A percentile compares a stretch with the other conserved stretches of the same genome.
phyloP scores from a whole-genome alignment of 106 monocot genomes.

The Dendrobium officinale region DNA sequence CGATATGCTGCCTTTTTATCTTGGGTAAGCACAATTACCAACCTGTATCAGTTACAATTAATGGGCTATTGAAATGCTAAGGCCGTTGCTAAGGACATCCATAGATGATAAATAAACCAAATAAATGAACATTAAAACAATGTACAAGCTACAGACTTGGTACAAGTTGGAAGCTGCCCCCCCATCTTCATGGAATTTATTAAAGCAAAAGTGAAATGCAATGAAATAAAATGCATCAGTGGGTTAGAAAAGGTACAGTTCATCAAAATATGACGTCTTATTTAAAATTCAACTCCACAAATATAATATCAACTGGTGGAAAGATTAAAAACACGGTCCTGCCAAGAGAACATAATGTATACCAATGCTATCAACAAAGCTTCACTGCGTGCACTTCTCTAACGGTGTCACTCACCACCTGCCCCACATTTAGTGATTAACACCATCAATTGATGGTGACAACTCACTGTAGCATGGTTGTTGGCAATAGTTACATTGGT shows the following conservation, averaged over 20 bases:
- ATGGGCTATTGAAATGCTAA: background rate
- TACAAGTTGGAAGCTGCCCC: background rate
- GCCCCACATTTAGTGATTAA: too few species aligned
- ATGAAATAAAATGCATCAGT: background rate
- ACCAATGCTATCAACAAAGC: background rate
- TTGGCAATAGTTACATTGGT: too few species aligned
- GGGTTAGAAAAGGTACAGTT: background rate
- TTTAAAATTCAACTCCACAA: background rate
- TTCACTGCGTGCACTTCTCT: background rate
- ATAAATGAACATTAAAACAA: background rate
- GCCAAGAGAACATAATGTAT: background rate
- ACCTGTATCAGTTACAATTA: background rate
- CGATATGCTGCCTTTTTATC: background rate
- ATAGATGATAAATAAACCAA: background rate
- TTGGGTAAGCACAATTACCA: background rate
- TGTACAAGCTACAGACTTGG: background rate
- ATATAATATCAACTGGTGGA: background rate
- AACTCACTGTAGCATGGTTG: too few species aligned
- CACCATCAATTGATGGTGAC: too few species aligned
- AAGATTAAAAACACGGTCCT: background rate
- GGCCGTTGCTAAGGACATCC: background rate
- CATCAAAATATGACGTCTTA: background rate
- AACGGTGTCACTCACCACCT: too few species aligned
- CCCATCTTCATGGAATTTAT: background rate
- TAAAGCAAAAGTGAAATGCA: background rate